Conservation (phyloP, 148 eudicot species). For the Beta vulgaris region DNA sequence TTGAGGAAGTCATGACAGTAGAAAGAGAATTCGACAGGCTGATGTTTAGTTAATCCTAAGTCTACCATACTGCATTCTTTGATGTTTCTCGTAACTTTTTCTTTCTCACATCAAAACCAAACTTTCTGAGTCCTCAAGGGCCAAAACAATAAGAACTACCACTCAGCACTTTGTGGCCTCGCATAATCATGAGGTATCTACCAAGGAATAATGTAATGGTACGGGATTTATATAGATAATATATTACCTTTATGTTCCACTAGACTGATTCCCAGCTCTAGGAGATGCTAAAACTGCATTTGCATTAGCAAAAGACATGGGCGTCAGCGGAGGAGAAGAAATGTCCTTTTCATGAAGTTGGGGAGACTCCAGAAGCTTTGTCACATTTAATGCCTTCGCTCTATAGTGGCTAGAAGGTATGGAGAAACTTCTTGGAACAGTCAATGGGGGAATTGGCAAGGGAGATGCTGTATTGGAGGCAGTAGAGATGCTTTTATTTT, state of each 20-base stretch:
- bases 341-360: constrained; percentile 34
- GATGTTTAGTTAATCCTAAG: too few species aligned
- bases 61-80: too few species aligned
- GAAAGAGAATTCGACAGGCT: too few species aligned
- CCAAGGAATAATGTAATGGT: background rate
- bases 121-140: background rate
- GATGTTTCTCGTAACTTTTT: background rate
- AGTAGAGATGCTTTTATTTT: constrained; percentile 39
- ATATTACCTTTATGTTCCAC: constrained; percentile 28
- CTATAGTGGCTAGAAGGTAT: constrained; percentile 77
- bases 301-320: constrained; percentile 55
- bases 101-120: background rate
- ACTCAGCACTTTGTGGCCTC: background rate
- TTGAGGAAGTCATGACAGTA: background rate
- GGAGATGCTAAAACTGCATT: constrained; percentile 22
- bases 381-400: constrained; percentile 37
- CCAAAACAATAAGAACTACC: background rate
- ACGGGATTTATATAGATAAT: background rate
- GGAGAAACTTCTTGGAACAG: constrained; percentile 75
- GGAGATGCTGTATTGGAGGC: constrained; percentile 54
- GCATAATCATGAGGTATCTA: background rate
- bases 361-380: constrained; percentile 50
- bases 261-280: constrained; percentile 24
- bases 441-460: constrained; percentile 71
- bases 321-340: constrained; percentile 77